Evolutionary conservation across 1,284 basidiomycete genomes (phyloP).

Genomic region (Ceratobasidium theobromae): DNA sequence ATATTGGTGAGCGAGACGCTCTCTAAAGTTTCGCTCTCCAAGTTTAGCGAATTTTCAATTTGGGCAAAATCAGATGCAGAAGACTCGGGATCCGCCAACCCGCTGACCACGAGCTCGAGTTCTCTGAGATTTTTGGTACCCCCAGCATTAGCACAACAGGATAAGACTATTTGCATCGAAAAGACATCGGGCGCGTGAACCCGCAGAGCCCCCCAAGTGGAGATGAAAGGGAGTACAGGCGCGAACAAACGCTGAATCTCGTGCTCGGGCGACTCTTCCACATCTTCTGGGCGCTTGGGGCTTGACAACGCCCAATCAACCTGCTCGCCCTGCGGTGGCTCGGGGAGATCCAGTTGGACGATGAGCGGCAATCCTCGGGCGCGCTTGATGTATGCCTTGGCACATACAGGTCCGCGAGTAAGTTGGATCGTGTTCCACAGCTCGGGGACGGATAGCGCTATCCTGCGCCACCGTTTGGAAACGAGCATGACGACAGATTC

Average conservation of each 20-base stretch:
- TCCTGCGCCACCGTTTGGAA: neutral
- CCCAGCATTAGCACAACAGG: neutral
- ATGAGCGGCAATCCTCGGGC: neutral
- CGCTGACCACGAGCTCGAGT: neutral
- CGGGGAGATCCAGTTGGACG: constrained; percentile 12
- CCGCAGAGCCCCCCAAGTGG: neutral
- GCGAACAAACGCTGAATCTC: constrained; percentile 10
- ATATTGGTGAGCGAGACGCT: constrained; percentile 1
- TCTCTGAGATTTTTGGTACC: neutral
- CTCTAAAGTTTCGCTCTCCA: constrained; percentile 5
- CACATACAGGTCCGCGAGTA: neutral
- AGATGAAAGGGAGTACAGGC: neutral
- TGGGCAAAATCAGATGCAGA: constrained; percentile 5
- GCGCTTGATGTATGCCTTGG: constrained; percentile 2
- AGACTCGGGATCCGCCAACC: neutral
- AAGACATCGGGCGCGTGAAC: constrained; percentile 11
- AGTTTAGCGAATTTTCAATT: neutral
- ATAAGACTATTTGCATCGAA: neutral
- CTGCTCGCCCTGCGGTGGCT: neutral
- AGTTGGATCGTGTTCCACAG: constrained; percentile 17
- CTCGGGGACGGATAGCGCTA: neutral
- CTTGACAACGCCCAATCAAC: constrained; percentile 7
- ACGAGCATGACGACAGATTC: constrained; percentile 7
- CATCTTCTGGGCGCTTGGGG: constrained; percentile 15
- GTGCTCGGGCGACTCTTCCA: constrained; percentile 1